phyloP scores from a whole-genome alignment of 2,329 filamentous ascomycete species.

The Fusarium proliferatum region DNA sequence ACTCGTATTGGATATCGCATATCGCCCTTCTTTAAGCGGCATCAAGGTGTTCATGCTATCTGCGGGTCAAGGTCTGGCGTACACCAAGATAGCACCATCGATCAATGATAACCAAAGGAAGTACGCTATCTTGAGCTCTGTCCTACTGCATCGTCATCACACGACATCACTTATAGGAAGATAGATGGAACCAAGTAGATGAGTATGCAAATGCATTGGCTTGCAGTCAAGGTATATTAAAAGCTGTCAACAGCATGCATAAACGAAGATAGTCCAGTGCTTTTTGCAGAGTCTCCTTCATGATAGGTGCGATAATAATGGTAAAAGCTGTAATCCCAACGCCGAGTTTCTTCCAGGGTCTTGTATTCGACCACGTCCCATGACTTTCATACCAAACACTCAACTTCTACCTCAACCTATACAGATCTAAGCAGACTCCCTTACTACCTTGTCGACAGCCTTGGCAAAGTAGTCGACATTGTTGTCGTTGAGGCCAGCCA shows the following conservation, averaged over 20 bases:
- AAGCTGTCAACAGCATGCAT: constrained; percentile 29
- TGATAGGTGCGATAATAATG: constrained; percentile 38
- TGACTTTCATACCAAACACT: constrained; percentile 41
- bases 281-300: constrained; percentile 43
- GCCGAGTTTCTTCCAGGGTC: constrained; percentile 40
- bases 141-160: not conserved
- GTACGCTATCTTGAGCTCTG: not conserved
- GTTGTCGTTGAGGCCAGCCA: constrained; percentile 94
- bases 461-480: constrained; percentile 95
- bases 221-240: constrained; percentile 38
- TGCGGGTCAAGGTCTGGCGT: constrained; percentile 23
- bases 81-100: constrained; percentile 18
- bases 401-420: constrained; percentile 1
- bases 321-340: constrained; percentile 41
- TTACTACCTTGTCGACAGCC: constrained; percentile 86
- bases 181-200: not conserved
- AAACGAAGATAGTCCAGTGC: constrained; percentile 40
- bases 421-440: constrained; percentile 41
- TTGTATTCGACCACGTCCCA: constrained; percentile 42
- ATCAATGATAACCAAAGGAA: not conserved
- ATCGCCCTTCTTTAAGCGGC: constrained; percentile 8
- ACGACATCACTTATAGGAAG: not conserved
- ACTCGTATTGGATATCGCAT: not conserved
- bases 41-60: constrained; percentile 27
- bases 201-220: constrained; percentile 28